These are phyloP conservation scores for Ampelomyces quisqualis DNA, from an alignment of 2,329 filamentous ascomycete species.

Conservation along the genomic window DNA sequence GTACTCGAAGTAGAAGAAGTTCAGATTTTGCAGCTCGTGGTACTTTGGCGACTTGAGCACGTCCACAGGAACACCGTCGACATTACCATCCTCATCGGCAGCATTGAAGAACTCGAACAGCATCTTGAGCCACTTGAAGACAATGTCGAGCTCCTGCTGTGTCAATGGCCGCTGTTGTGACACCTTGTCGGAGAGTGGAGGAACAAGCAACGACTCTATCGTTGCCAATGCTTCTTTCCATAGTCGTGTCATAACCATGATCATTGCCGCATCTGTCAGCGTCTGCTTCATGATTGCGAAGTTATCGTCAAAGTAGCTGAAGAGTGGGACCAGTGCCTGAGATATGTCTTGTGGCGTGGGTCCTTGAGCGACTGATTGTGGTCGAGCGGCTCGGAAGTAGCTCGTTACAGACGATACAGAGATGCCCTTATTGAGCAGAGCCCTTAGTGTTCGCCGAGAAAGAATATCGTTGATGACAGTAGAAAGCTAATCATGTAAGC, in stretches of 20 bases:
- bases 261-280: constrained; percentile 92
- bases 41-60: constrained; percentile 97
- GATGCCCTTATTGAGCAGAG: constrained; percentile 71
- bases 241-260: constrained; percentile 93
- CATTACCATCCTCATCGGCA: constrained; percentile 80
- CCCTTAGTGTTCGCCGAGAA: constrained; percentile 76
- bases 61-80: constrained; percentile 84
- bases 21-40: constrained; percentile 91
- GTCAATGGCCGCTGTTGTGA: constrained; percentile 80
- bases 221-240: constrained; percentile 98
- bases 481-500: constrained; percentile 63
- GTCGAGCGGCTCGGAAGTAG: constrained; percentile 55
- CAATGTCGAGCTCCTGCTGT: constrained; percentile 87
- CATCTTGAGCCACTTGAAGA: constrained; percentile 90
- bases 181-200: constrained; percentile 91
- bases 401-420: constrained; percentile 72
- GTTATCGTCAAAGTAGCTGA: constrained; percentile 96
- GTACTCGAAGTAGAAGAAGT: constrained; percentile 97
- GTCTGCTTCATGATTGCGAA: constrained; percentile 99
- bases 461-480: constrained; percentile 89
- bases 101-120: constrained; percentile 96
- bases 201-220: constrained; percentile 85
- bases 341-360: constrained; percentile 73
- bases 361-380: constrained; percentile 53
- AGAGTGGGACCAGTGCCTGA: constrained; percentile 78